Percentiles rank a stretch among this genome's conserved stretches.
These are phyloP conservation scores for Tephrocybe rancida DNA, from an alignment of 768 basidiomycete genomes.

Conservation along the genomic window DNA sequence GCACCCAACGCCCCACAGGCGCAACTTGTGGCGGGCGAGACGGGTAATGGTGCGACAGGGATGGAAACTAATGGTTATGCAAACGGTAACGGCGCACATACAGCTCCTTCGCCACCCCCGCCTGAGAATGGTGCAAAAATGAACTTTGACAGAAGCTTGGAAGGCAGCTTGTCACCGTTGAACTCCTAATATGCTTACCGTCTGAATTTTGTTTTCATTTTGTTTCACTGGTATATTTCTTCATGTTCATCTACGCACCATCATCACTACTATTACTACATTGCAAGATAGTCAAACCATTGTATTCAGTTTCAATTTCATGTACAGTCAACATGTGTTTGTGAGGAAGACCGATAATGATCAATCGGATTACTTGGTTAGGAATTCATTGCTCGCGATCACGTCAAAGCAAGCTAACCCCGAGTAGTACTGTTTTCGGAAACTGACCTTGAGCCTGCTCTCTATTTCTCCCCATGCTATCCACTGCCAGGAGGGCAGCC, in stretches of 20 bases:
- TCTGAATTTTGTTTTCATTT: not conserved
- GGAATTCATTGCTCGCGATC: not conserved
- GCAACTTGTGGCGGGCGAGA: slow-evolving; percentile 19
- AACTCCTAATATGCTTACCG: slow-evolving; percentile 27
- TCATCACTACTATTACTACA: not conserved
- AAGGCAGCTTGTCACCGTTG: slow-evolving; percentile 45
- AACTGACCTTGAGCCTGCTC: not conserved
- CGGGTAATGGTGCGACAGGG: slow-evolving; percentile 12
- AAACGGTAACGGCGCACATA: slow-evolving; percentile 16
- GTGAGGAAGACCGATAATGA: not conserved
- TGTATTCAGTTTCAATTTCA: not conserved
- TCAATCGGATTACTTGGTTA: slow-evolving; percentile 10
- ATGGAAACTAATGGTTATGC: slow-evolving; percentile 8
- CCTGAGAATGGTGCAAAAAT: slow-evolving; percentile 19
- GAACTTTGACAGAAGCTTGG: slow-evolving; percentile 34
- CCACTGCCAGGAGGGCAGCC: slow-evolving; percentile 36
- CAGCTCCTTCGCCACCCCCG: not conserved
- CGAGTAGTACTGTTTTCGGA: not conserved
- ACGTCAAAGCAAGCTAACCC: not conserved
- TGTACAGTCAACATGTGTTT: not conserved
- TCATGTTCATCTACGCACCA: slow-evolving; percentile 11
- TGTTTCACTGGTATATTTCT: slow-evolving; percentile 1
- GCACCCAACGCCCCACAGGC: slow-evolving; percentile 33
- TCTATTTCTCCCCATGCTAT: slow-evolving; percentile 7
- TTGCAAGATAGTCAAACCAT: not conserved